Base-by-base conservation (phyloP, 2,329 filamentous ascomycete genomes). In the Aspergillus luchuensis region DNA sequence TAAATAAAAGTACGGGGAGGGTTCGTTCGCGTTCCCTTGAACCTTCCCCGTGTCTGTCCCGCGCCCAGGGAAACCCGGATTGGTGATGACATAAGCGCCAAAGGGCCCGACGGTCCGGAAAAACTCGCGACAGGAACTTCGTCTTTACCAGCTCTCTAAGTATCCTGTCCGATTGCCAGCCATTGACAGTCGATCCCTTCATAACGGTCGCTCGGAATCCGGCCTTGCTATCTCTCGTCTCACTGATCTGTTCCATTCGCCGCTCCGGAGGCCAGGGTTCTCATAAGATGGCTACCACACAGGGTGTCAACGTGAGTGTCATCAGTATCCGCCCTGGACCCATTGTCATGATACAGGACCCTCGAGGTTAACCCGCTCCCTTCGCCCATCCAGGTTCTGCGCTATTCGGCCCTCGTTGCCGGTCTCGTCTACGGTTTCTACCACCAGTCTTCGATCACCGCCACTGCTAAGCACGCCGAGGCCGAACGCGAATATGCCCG, bases 381-480 rank as follows among this genome's bases (percentile, higher is more conserved):
- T 30, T 55, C 54, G 23, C 59, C 64, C 38, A 49, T 71, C 56
- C 79, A 99, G 95, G 94, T 99, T 80, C 87, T 98, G 80, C 93
- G 95, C 82, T 99, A 94, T 86, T 94, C 92, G 76, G 93, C 93
- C 77, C 91, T 99, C 69, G 91, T 89, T 75, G 84, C 92, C 74
- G 95, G 95, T 78, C 83, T 98, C 77, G 89, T 97, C 82, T 99
- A 99, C 84, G 95, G 95, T 79, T 88, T 97, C 84, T 91, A 89
- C 80, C 94, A 97, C 84, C 95, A 99, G 84, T 85, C 89, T 75
- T 86, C 87, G 65, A 89, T 99, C 79, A 89, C 82, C 69, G 80
- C 90, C 59, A 80, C 85, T 72, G 87, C 92, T 74, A 90, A 88
- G 81, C 80, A 85, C 64, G 84, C 88, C 69, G 86, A 89, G 71